Percentiles rank a stretch among this genome's conserved stretches.
These are phyloP conservation scores for Tricholoma flavovirens DNA, from an alignment of 768 basidiomycete species.

Conservation along the genomic window DNA sequence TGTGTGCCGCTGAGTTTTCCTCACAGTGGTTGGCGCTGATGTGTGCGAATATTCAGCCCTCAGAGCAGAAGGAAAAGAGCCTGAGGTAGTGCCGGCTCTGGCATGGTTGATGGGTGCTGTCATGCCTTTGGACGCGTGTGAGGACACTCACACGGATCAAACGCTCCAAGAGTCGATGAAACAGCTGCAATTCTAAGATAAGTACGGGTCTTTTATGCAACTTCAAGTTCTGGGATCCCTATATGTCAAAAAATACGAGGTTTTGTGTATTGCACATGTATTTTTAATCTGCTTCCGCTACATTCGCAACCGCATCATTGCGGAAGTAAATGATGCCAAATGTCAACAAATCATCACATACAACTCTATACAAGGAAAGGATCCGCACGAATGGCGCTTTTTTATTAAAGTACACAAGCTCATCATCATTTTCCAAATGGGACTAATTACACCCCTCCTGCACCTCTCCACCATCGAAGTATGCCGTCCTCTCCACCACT, in stretches of 20 bases:
- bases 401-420: too few species aligned
- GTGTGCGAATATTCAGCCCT: slow-evolving; percentile 4
- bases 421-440: too few species aligned
- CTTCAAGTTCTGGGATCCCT: neutral
- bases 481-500: slow-evolving; percentile 72
- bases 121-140: slow-evolving; percentile 36
- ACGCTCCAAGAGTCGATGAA: slow-evolving; percentile 30
- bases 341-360: slow-evolving; percentile 18
- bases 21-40: neutral
- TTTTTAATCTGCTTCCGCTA: neutral
- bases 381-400: neutral
- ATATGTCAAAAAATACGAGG: too few species aligned
- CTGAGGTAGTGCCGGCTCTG: slow-evolving; percentile 25
- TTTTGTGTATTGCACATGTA: too few species aligned
- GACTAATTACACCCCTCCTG: slow-evolving; percentile 40
- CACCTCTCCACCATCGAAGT: slow-evolving; percentile 75
- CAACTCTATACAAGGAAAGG: slow-evolving; percentile 6
- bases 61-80: slow-evolving; percentile 26
- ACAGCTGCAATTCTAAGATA: slow-evolving; percentile 21
- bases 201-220: neutral
- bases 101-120: slow-evolving; percentile 39
- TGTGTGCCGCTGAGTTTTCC: slow-evolving; percentile 19
- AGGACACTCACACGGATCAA: slow-evolving; percentile 21
- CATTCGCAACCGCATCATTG: slow-evolving; percentile 7
- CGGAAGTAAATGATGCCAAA: slow-evolving; percentile 30